Percentiles rank a stretch among this genome's conserved stretches.
Conservation (phyloP, 2,329 filamentous ascomycete species). For the Fusarium incarnatum region DNA sequence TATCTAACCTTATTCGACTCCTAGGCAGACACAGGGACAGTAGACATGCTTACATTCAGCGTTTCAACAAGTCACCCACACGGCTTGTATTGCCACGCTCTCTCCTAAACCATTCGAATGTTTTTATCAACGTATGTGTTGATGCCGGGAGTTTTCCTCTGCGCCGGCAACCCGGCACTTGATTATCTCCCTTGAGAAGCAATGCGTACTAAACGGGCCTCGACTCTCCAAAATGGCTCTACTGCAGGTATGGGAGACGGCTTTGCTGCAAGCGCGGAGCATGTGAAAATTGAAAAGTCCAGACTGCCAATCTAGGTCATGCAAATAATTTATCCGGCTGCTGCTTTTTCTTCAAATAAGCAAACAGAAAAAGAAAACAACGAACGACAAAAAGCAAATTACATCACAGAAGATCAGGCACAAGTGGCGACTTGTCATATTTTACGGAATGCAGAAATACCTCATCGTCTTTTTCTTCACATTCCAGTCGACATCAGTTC, state of each 20-base stretch:
- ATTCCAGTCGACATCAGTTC: not conserved
- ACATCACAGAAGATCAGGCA: not conserved
- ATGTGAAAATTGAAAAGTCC: not conserved
- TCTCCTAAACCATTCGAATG: too few species aligned
- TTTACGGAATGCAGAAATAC: not conserved
- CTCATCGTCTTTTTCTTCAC: not conserved
- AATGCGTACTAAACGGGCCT: not conserved
- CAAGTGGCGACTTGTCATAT: not conserved
- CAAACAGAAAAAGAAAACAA: not conserved
- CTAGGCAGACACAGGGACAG: not conserved
- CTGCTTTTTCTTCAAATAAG: not conserved
- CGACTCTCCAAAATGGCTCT: fast-evolving
- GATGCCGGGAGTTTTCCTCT: not conserved
- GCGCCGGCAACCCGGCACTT: fast-evolving
- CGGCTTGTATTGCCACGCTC: not conserved
- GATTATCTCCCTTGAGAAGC: too few species aligned
- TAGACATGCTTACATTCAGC: too few species aligned
- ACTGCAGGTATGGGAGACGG: not conserved
- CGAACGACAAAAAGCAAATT: not conserved
- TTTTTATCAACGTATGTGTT: too few species aligned
- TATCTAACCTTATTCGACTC: not conserved
- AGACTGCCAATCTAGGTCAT: not conserved
- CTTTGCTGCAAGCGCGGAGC: not conserved
- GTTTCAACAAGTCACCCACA: fast-evolving
- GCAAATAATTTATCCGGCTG: not conserved